Evolutionary conservation across 495 filamentous ascomycete species (phyloP).

Genomic region (Xylaria grammica): DNA sequence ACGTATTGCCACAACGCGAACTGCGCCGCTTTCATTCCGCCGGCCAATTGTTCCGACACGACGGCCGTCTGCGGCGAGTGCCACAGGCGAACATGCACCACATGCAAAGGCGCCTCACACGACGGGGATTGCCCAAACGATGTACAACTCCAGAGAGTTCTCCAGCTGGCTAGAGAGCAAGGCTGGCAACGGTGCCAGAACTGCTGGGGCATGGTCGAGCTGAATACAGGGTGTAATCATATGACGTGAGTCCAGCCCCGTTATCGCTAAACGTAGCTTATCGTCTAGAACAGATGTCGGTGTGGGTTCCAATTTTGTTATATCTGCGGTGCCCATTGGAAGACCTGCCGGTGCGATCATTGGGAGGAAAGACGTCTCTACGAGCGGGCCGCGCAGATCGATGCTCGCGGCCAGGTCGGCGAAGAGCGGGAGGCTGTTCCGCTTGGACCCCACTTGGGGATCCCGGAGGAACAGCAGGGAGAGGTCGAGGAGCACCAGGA

Average conservation of each 20-base stretch:
- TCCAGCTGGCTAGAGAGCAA: slow-evolving; percentile 68
- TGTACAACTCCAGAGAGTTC: slow-evolving; percentile 63
- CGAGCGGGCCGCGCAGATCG: slow-evolving; percentile 36
- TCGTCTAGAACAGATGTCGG: slow-evolving; percentile 44
- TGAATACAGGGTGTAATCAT: slow-evolving; percentile 78
- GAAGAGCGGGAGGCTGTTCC: background rate
- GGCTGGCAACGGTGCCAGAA: slow-evolving; percentile 76
- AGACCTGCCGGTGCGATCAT: slow-evolving; percentile 50
- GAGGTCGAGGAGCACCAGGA: background rate
- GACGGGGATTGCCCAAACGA: slow-evolving; percentile 69
- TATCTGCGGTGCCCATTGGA: slow-evolving; percentile 57
- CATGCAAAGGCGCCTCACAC: slow-evolving; percentile 53
- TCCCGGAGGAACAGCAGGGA: background rate
- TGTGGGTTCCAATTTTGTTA: slow-evolving; percentile 66
- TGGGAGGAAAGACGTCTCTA: slow-evolving; percentile 46
- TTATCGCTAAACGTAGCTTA: slow-evolving; percentile 7
- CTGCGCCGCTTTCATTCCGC: slow-evolving; percentile 54
- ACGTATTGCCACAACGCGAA: slow-evolving; percentile 52
- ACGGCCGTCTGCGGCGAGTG: slow-evolving; percentile 50
- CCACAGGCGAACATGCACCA: slow-evolving; percentile 43
- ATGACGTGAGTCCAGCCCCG: slow-evolving; percentile 62
- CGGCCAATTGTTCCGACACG: slow-evolving; percentile 34
- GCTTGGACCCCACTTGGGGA: background rate
- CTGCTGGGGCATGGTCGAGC: slow-evolving; percentile 72
- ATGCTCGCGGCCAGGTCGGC: slow-evolving; percentile 32